Percentiles rank a stretch among this genome's conserved stretches.
Evolutionary conservation across 768 basidiomycete species (phyloP).

Genomic region (Kwoniella botswanensis): DNA sequence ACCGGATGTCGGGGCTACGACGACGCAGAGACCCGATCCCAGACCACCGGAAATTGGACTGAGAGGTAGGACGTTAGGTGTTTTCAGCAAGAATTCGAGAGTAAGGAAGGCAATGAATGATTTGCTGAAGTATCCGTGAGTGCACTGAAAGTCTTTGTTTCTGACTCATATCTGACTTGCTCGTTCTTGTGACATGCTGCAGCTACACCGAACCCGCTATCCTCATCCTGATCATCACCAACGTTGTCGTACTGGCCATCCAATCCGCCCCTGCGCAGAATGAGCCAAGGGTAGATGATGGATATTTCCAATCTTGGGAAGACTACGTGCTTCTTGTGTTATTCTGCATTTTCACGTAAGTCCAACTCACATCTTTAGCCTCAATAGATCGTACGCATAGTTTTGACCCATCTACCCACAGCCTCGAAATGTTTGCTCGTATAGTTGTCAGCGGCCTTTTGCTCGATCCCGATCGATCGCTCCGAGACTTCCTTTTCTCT

Average conservation of each 20-base stretch:
- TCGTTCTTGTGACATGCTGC: neutral
- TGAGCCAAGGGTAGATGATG: slow-evolving; percentile 56
- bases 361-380: slow-evolving; percentile 26
- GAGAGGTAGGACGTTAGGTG: slow-evolving; percentile 77
- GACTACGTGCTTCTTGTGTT: slow-evolving; percentile 82
- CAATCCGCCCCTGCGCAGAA: slow-evolving; percentile 71
- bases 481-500: slow-evolving; percentile 44
- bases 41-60: slow-evolving; percentile 59
- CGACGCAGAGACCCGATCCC: slow-evolving; percentile 31
- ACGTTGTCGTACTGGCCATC: slow-evolving; percentile 78
- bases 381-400: neutral
- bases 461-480: slow-evolving; percentile 70
- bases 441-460: slow-evolving; percentile 88
- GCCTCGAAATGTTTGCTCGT: slow-evolving; percentile 82
- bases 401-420: slow-evolving; percentile 46
- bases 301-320: slow-evolving; percentile 89
- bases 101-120: slow-evolving; percentile 70
- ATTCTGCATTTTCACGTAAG: slow-evolving; percentile 85
- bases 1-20: neutral
- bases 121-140: slow-evolving; percentile 75
- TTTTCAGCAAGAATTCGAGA: slow-evolving; percentile 72
- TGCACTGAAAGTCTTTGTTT: slow-evolving; percentile 26
- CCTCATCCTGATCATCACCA: slow-evolving; percentile 78
- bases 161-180: too few species aligned
- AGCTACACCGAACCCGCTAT: slow-evolving; percentile 88